Conservation (phyloP, 345 rosid species). For the Physaria fendleri region DNA sequence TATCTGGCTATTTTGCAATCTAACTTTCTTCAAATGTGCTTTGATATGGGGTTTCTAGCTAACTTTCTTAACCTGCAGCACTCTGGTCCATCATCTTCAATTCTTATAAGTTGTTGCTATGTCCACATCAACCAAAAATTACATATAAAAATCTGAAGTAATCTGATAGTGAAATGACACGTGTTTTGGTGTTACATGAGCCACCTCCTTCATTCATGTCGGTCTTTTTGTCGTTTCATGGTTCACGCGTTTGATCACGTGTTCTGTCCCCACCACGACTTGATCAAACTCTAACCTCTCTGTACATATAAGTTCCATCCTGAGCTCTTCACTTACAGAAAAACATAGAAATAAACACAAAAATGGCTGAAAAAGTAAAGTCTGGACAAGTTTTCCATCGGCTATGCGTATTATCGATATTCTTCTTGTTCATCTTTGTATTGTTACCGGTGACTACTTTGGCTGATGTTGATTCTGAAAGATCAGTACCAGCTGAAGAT, state of each 20-base stretch:
- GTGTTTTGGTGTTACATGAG: slow-evolving; percentile 10
- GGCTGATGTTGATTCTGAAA: slow-evolving; percentile 3
- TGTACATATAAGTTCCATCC: not conserved
- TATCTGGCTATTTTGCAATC: slow-evolving; percentile 14
- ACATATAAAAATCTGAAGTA: not conserved
- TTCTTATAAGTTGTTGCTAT: too few species aligned
- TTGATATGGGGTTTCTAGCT: too few species aligned
- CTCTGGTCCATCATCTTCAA: too few species aligned
- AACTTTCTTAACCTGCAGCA: too few species aligned
- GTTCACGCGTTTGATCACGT: slow-evolving; percentile 17
- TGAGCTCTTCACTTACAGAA: not conserved
- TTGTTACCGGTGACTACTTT: slow-evolving; percentile 11
- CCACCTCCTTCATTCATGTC: slow-evolving; percentile 18
- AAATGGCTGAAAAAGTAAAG: slow-evolving; percentile 5
- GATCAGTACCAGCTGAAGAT: slow-evolving; percentile 1
- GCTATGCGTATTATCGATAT: slow-evolving; percentile 1
- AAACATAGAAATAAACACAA: not conserved
- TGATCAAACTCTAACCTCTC: not conserved
- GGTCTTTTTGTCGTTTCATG: slow-evolving; percentile 5
- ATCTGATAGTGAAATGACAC: not conserved
- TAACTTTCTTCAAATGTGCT: slow-evolving; percentile 10
- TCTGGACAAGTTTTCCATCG: not conserved
- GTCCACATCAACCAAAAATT: too few species aligned
- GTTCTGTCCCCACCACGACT: slow-evolving; percentile 15
- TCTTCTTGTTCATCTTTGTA: not conserved